phyloP scores from a whole-genome alignment of 345 rosid genomes.

The Salix arbutifolia region DNA sequence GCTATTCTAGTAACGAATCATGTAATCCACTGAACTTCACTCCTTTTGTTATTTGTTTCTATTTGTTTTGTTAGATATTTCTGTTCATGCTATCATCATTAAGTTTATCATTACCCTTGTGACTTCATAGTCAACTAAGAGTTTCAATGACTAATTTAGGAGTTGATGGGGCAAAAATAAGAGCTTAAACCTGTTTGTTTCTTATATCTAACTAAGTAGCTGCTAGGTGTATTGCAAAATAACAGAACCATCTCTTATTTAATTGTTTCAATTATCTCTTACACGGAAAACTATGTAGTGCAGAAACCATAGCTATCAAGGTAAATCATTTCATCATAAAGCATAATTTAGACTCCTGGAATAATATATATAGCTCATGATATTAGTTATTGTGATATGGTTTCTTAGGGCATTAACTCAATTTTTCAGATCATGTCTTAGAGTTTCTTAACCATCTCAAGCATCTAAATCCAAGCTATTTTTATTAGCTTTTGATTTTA shows the following conservation, averaged over 20 bases:
- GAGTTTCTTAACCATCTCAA: not conserved
- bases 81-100: not conserved
- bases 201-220: not conserved
- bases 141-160: not conserved
- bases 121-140: not conserved
- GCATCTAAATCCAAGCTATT: not conserved
- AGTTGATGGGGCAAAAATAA: not conserved
- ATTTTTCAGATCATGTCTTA: not conserved
- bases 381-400: not conserved
- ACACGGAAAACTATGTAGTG: not conserved
- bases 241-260: not conserved
- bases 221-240: not conserved
- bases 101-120: not conserved
- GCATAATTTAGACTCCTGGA: not conserved
- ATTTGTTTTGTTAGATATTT: not conserved
- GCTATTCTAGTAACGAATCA: slow-evolving; percentile 46
- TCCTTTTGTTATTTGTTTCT: not conserved
- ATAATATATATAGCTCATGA: not conserved
- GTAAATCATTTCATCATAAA: not conserved
- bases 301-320: not conserved
- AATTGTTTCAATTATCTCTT: not conserved
- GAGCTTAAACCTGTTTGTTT: not conserved
- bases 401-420: not conserved
- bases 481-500: not conserved
- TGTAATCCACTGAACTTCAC: slow-evolving; percentile 23